Conservation (phyloP, 78 protist species). For the Guillardia theta region DNA sequence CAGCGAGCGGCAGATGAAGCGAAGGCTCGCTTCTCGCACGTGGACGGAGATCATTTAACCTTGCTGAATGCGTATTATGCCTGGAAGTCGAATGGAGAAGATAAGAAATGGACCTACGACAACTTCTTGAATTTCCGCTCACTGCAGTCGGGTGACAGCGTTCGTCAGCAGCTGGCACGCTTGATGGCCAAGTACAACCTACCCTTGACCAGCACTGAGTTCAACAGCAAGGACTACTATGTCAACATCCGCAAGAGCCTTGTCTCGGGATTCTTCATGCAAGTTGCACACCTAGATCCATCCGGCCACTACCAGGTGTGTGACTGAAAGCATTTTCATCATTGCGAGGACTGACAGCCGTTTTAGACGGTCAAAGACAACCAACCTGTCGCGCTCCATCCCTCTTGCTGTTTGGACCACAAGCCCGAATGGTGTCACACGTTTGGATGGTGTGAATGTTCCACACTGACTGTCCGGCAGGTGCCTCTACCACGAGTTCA, state of each 20-base stretch:
- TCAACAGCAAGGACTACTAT: slow-evolving; percentile 71
- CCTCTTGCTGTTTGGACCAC: slow-evolving; percentile 85
- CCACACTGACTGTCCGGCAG: too few relatives aligned
- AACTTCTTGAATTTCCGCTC: slow-evolving; percentile 87
- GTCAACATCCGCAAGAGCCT: slow-evolving; percentile 85
- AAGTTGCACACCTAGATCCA: slow-evolving; percentile 92
- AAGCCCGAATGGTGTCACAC: slow-evolving; percentile 97
- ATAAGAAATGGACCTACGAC: slow-evolving; percentile 68
- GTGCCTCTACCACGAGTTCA: slow-evolving; percentile 96
- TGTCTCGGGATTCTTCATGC: slow-evolving; percentile 96
- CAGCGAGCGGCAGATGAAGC: slow-evolving; percentile 55
- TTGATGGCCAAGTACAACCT: slow-evolving; percentile 66
- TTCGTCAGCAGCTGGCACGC: slow-evolving; percentile 68
- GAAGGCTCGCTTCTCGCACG: slow-evolving; percentile 80
- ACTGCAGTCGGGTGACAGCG: slow-evolving; percentile 29
- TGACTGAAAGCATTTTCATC: too few relatives aligned
- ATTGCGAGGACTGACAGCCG: too few relatives aligned
- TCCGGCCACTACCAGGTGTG: slow-evolving; percentile 91
- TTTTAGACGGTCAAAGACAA: slow-evolving; percentile 96
- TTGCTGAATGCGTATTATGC: slow-evolving; percentile 95
- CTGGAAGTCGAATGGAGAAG: background rate
- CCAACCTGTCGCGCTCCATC: slow-evolving; percentile 88
- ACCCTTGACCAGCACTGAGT: slow-evolving; percentile 66
- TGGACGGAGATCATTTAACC: slow-evolving; percentile 98
- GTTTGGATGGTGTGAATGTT: too few relatives aligned